Base-by-base conservation (phyloP, 179 eudicot species). In the Nepenthes alata region DNA sequence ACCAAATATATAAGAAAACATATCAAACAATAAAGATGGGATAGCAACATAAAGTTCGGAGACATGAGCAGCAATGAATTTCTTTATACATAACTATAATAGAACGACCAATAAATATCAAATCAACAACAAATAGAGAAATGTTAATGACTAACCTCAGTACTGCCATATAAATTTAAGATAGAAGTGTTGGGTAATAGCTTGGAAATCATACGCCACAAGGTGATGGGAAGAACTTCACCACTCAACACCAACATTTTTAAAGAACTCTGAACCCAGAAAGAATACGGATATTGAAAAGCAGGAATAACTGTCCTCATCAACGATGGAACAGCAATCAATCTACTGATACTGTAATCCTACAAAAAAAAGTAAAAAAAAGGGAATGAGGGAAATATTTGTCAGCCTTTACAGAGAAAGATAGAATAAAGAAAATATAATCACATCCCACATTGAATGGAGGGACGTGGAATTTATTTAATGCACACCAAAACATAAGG, bases 91-190 rank as follows among this genome's bases (percentile, higher is more conserved):
- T 25, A 41, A 41, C 45, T 41, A 4, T 1, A 7, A 41, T 4
- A 41, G 45, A 7, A 41, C 25, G 8, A 41, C 6, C 45, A 41
- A 41, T 35, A 35, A 36, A 5, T 4, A 12, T 57, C 11, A 57
- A 57, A 15, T 2, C 4, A 3, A 34, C 37, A 57, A 35, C 14
- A 37, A 36, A 57, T 11, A 34, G 6, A 2, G 2, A 5, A 11
- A 35, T 9, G 13, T 25, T 50, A 57, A 47, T 65, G 16, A 55
- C 80, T 72, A 63, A 84, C 98, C 90, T 93, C 98, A 16, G 98
- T 89, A 62, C 97, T 86, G 15, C 98, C 98, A 76, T 93, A 93
- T n/a, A 89, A 70, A 75, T 93, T 93, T 79, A 93, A 82, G 68
- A 93, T 80, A 64, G 66, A 36, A 67, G 93, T 79, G 63, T 58